Evolutionary conservation across 139 green algal genomes (phyloP).

Genomic region (Volvox reticuliferus): DNA sequence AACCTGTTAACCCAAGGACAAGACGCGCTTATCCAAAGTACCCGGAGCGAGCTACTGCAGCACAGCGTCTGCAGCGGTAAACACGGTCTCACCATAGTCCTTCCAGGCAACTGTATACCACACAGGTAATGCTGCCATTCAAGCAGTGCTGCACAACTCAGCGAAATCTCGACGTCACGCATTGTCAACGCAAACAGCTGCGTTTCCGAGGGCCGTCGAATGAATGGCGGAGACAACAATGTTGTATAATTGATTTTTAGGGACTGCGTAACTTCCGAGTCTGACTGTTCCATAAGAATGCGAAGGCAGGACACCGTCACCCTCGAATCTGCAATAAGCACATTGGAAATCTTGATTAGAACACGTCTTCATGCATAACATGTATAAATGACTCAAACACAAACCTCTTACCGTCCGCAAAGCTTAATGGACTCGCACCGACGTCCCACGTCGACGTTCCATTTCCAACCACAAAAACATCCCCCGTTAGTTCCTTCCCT

Average conservation of each 20-base stretch:
- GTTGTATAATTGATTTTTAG: not conserved
- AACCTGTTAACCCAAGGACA: not conserved
- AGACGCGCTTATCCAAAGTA: not conserved
- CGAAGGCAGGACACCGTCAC: conserved; percentile 7
- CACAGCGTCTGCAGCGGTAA: not conserved
- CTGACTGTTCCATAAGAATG: not conserved
- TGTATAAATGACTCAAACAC: no score
- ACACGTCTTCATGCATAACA: no score
- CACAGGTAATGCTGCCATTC: not conserved
- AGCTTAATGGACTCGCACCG: not conserved
- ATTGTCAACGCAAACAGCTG: not conserved
- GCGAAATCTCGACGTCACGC: not conserved
- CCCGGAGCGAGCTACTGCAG: no score
- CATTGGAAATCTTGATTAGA: no score
- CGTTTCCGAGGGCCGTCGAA: not conserved
- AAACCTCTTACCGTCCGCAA: not conserved
- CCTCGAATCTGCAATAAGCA: not conserved
- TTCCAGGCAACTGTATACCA: not conserved
- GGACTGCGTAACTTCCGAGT: not conserved
- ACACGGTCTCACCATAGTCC: not conserved
- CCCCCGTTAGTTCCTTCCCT: not conserved
- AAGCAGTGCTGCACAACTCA: not conserved
- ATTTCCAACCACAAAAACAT: not conserved
- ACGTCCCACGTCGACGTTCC: conserved; percentile 11
- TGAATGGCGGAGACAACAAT: not conserved